Evolutionary conservation across 805 yeast species (phyloP), one percentile per base, ranked within the genome.

Genomic region (Saccharomycopsis sp.): DNA sequence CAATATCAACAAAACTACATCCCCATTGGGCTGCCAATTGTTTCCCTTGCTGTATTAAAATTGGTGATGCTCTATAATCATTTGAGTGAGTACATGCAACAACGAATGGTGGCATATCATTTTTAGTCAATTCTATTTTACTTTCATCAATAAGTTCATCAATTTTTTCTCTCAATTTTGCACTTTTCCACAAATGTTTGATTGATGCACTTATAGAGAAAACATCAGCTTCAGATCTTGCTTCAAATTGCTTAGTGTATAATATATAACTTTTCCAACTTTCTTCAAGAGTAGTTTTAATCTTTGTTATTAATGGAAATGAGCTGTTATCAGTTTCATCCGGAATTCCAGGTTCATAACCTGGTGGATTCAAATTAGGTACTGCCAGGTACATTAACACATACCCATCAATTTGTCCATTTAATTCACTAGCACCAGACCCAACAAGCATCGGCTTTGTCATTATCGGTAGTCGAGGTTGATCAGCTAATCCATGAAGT

Each of bases 381-480:
- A 83, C 74, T 2, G 85, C 80, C 44, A 80, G 73, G 59, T 82
- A 84, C 38, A 80, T 77, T 29, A 81, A 68, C 35, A 81, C 66
- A 58, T 84, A 84, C 0, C 89, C 90, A 57, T 81, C 82, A n/a
- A 84, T 72, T 26, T 75, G 68, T 3, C 88, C 89, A 56, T 84
- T 82, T 53, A 84, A 60, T 48, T 82, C 90, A 35, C 85, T 74
- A 4, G 88, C 85, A 1, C 93, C 93, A 31, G 86, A 78, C 4
- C 87, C 90, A 2, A 81, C 85, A 9, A 84, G 59, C 44, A 84
- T 59, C 8, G 49, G 84, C 42, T 77, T 78, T 4, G 86, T 79
- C 9, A 75, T 69, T 0, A 77, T 83, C 3, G 80, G 79, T 47
- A 67, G 64, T 40, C 83, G 57, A 6, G 84, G 84, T 51, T 74